Conservation (phyloP, 345 rosid genomes). For the Populus simonii region DNA sequence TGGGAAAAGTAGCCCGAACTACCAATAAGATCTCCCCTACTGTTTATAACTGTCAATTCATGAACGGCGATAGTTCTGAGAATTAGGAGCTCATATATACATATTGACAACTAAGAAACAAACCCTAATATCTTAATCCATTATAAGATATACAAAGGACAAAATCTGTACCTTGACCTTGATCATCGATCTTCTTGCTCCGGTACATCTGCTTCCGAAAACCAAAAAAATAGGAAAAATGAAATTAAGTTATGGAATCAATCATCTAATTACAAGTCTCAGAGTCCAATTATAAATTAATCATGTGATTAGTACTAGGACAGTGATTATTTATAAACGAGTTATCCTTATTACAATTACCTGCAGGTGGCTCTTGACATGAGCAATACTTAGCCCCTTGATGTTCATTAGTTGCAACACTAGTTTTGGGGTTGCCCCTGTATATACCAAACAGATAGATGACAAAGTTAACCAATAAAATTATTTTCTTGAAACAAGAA, state of each 20-base stretch:
- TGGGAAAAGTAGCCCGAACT: conserved; percentile 17
- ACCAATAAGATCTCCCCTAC: conserved; percentile 17
- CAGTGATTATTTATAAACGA: too few relatives aligned
- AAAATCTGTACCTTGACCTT: conserved; percentile 47
- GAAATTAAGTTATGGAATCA: not conserved
- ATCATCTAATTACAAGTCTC: not conserved
- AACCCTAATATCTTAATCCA: not conserved
- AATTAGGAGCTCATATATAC: not conserved
- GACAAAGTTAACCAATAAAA: not conserved
- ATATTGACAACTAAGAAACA: not conserved
- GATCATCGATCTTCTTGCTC: conserved; percentile 73
- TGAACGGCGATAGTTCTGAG: not conserved
- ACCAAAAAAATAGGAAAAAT: not conserved
- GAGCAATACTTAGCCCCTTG: conserved; percentile 86
- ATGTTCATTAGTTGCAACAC: conserved; percentile 79
- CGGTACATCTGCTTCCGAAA: conserved; percentile 60
- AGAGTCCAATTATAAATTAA: not conserved
- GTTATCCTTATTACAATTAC: conserved; percentile 24
- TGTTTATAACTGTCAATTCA: conserved; percentile 29
- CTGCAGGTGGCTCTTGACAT: conserved; percentile 93
- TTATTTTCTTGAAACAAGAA: not conserved
- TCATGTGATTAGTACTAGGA: not conserved
- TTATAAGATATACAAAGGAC: not conserved
- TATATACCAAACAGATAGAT: not conserved
- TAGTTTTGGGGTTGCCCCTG: conserved; percentile 86